Base-by-base conservation (phyloP, 108 stramenopile genomes). In the Conticribra weissflogii region DNA sequence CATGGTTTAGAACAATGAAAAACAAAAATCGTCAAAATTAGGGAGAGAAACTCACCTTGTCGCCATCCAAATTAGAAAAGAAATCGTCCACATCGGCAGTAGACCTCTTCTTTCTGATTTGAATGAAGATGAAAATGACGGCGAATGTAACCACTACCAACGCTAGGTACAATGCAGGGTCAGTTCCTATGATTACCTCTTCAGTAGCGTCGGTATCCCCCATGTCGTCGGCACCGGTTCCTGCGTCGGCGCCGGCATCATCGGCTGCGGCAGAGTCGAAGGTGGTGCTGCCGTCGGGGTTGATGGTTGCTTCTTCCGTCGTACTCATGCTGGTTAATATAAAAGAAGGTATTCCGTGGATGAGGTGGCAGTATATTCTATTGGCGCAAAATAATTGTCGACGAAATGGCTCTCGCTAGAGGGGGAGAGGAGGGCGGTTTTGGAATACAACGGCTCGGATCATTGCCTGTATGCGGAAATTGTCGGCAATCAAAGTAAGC, bases 241-340 rank as follows among this genome's bases (percentile, higher is more conserved):
- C 23, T 22, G 27, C 34, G 36, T n/a, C 56, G 34, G 53, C 27
- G 18, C 28, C 66, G 17, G 45, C 58, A 46, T 21, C 70, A 32
- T 33, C 47, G 28, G 53, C 56, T 3, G 68, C 47, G 34, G 80
- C 50, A 22, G 76, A 59, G 54, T 86, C 77, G 63, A 90, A 89
- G 7, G 88, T 89, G 41, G 84, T 83, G 64, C 79, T 88, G 18
- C 93, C 93, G 66, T 95, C 93, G 3, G 93, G 88, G 58, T 95
- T 81, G 41, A 95, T 68, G 59, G 78, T 83, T 23, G 81, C 85
- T 64, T 87, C 81, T 73, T 51, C 63, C 0, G 79, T 22, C 3
- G 65, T 71, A 61, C 74, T 80, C 74, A 76, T 80, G 18, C n/a
- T n/a, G n/a, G n/a, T n/a, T n/a, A n/a, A n/a, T 5, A 41, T 41